Conservation (phyloP, 805 yeast genomes). For the Blastobotrys parvus region DNA sequence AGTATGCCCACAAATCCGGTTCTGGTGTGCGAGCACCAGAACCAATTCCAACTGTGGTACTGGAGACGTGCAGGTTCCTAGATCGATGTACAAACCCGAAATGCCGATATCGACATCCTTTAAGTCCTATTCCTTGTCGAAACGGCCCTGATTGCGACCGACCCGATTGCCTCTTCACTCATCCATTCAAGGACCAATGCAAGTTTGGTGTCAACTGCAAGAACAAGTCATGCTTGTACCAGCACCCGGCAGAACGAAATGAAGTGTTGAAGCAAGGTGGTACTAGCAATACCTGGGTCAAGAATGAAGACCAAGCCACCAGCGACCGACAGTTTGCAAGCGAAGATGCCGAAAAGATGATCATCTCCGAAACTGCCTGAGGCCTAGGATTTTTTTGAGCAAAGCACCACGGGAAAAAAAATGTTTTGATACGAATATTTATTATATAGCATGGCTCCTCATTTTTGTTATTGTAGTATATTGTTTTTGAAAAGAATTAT, state of each 20-base stretch:
- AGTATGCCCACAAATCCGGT: conserved; percentile 78
- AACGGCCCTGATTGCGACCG: conserved; percentile 73
- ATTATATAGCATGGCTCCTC: neutral
- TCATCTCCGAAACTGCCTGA: conserved; percentile 3
- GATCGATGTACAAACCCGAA: conserved; percentile 62
- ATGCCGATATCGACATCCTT: conserved; percentile 83
- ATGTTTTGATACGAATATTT: too few relatives aligned
- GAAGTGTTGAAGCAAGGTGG: conserved; percentile 27
- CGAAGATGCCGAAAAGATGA: conserved; percentile 13
- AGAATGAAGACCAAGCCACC: conserved; percentile 29
- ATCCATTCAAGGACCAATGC: conserved; percentile 73
- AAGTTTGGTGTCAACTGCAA: conserved; percentile 71
- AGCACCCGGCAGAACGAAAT: conserved; percentile 67
- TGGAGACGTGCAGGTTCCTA: conserved; percentile 82
- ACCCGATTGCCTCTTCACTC: conserved; percentile 73
- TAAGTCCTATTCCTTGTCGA: conserved; percentile 64
- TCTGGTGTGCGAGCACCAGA: conserved; percentile 31
- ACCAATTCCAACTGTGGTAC: conserved; percentile 38
- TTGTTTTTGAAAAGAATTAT: too few relatives aligned
- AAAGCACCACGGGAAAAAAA: neutral
- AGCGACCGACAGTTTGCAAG: conserved; percentile 68
- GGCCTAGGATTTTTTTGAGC: neutral
- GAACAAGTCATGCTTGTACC: conserved; percentile 61
- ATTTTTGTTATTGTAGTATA: too few relatives aligned
- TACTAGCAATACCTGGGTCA: conserved; percentile 13